phyloP scores from a whole-genome alignment of 352 stramenopile genomes.

The Globisporangium spinosum region DNA sequence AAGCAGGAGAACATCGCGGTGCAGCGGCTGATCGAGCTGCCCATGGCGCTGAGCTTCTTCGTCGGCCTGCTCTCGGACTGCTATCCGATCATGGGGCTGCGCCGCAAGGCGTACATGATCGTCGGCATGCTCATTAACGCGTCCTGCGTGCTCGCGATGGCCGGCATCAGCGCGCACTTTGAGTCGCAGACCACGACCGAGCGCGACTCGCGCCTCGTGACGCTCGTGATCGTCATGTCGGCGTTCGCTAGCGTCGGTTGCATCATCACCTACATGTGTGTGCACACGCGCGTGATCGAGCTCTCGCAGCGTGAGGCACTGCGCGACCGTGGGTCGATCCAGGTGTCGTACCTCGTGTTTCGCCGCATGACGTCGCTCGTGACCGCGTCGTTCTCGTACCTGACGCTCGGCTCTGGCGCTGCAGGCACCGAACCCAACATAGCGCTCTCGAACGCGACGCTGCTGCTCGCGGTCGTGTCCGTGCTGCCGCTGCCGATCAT shows the following conservation, averaged over 20 bases:
- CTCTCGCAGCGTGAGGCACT: slow-evolving; percentile 42
- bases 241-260: slow-evolving; percentile 28
- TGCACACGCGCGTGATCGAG: slow-evolving; percentile 43
- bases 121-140: slow-evolving; percentile 39
- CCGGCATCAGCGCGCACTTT: slow-evolving; percentile 23
- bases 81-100: slow-evolving; percentile 86
- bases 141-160: slow-evolving; percentile 18
- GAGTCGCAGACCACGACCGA: slow-evolving; percentile 15
- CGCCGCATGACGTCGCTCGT: slow-evolving; percentile 25
- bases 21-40: slow-evolving; percentile 68
- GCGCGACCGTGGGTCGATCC: slow-evolving; percentile 30
- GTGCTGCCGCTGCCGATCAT: slow-evolving; percentile 31
- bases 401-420: slow-evolving; percentile 16
- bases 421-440: slow-evolving; percentile 7
- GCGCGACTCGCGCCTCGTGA: slow-evolving; percentile 17
- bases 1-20: slow-evolving; percentile 21
- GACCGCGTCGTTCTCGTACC: slow-evolving; percentile 4
- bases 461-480: slow-evolving; percentile 34
- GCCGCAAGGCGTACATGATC: slow-evolving; percentile 91
- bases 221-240: slow-evolving; percentile 23
- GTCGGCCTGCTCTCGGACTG: slow-evolving; percentile 87
- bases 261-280: slow-evolving; percentile 28
- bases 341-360: slow-evolving; percentile 38
- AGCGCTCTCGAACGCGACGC: slow-evolving; percentile 17
- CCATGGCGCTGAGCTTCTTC: slow-evolving; percentile 87